phyloP scores from a whole-genome alignment of 768 basidiomycete genomes.

The Cubamyces sp. region DNA sequence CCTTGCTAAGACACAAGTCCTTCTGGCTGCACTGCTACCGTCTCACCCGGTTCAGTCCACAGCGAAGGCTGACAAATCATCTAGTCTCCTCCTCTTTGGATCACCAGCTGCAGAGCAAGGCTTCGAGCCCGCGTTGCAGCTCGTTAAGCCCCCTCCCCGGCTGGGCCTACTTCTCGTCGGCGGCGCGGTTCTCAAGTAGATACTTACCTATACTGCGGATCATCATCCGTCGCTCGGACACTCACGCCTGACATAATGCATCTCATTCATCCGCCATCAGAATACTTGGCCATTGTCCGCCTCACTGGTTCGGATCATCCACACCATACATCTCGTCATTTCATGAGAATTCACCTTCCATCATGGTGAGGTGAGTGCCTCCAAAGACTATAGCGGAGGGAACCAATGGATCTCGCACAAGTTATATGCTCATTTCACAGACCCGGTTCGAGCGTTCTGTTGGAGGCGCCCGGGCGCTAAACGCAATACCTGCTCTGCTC shows the following conservation, averaged over 20 bases:
- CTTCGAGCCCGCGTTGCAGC: conserved; percentile 60
- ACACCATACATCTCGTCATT: not conserved
- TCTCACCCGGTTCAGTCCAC: conserved; percentile 21
- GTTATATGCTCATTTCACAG: too few species aligned
- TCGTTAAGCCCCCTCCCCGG: conserved; percentile 72
- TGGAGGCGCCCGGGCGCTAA: too few species aligned
- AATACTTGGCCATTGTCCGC: not conserved
- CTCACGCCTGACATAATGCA: conserved; percentile 8
- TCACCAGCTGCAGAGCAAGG: conserved; percentile 54
- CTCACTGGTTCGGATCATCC: not conserved
- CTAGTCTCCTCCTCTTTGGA: conserved; percentile 55
- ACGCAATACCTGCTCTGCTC: too few species aligned
- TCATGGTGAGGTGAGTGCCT: too few species aligned
- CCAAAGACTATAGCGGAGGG: too few species aligned
- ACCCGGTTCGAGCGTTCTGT: too few species aligned
- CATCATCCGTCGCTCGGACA: not conserved
- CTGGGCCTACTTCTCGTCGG: conserved; percentile 77
- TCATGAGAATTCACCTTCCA: too few species aligned
- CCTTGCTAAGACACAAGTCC: conserved; percentile 60
- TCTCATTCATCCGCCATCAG: not conserved
- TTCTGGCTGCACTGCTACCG: conserved; percentile 64
- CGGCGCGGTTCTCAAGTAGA: conserved; percentile 38
- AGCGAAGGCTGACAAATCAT: conserved; percentile 31
- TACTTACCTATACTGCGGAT: conserved; percentile 3
- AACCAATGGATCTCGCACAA: too few species aligned